Evolutionary conservation across 2,329 filamentous ascomycete genomes (phyloP).

Genomic region (Elsinoe australis): DNA sequence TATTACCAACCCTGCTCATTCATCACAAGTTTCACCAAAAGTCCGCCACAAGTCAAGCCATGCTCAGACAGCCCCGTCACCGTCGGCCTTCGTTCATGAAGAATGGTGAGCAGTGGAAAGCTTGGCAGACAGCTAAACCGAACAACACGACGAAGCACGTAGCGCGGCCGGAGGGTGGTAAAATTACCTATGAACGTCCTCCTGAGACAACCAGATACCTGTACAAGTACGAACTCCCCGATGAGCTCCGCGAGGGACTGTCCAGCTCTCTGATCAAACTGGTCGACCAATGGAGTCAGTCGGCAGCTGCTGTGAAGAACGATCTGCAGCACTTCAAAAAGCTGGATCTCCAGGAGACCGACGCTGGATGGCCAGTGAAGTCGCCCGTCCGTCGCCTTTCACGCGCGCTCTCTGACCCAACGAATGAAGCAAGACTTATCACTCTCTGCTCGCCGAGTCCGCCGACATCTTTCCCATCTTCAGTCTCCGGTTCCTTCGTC

Average conservation of each 20-base stretch:
- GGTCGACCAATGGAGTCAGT: slow-evolving; percentile 35
- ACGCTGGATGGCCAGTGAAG: slow-evolving; percentile 28
- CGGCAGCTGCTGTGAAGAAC: slow-evolving; percentile 41
- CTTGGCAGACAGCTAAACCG: slow-evolving; percentile 12
- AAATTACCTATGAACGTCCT: too few relatives aligned
- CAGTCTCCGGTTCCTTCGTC: slow-evolving; percentile 13
- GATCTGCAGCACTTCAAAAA: slow-evolving; percentile 31
- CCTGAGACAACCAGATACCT: slow-evolving; percentile 7
- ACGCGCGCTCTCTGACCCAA: neutral
- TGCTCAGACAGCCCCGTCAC: slow-evolving; percentile 22
- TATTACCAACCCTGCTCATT: neutral
- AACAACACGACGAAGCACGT: neutral
- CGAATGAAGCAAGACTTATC: neutral
- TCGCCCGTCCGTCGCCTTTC: slow-evolving; percentile 10
- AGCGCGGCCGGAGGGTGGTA: neutral
- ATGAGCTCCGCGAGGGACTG: slow-evolving; percentile 24
- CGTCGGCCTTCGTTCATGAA: slow-evolving; percentile 27
- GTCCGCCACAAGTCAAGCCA: neutral
- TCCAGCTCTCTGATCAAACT: slow-evolving; percentile 32
- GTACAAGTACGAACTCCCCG: slow-evolving; percentile 15
- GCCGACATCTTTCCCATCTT: slow-evolving; percentile 17
- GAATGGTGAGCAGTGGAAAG: neutral
- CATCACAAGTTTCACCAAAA: neutral
- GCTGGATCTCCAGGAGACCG: slow-evolving; percentile 29
- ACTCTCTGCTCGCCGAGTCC: slow-evolving; percentile 18